Evolutionary conservation across 2,329 filamentous ascomycete genomes (phyloP).

Genomic region (Dothideomycetes sp.): DNA sequence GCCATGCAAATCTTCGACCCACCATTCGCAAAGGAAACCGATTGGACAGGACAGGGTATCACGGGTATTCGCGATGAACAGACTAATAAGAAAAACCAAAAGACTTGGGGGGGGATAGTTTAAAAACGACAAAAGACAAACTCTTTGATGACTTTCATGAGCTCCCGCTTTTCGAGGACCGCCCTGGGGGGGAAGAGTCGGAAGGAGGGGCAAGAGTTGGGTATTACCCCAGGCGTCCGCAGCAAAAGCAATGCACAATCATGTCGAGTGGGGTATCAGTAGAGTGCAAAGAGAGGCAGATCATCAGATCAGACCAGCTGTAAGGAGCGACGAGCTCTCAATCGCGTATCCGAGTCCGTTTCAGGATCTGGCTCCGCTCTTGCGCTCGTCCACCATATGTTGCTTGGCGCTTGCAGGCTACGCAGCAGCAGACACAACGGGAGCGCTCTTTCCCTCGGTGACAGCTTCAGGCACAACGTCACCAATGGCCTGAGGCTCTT

Average conservation of each 20-base stretch:
- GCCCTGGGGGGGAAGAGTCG: no score
- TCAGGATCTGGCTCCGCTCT: slow-evolving; percentile 3
- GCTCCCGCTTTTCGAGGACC: no score
- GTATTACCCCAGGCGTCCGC: slow-evolving; percentile 10
- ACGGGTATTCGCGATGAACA: slow-evolving; percentile 12
- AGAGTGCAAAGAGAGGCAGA: slow-evolving; percentile 2
- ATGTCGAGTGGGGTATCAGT: slow-evolving; percentile 9
- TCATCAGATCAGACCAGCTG: slow-evolving; percentile 11
- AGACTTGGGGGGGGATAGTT: slow-evolving; percentile 8
- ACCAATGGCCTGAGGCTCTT: slow-evolving; percentile 13
- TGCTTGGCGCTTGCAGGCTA: slow-evolving; percentile 12
- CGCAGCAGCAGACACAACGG: slow-evolving; percentile 21
- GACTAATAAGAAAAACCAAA: slow-evolving; percentile 2
- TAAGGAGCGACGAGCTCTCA: slow-evolving; percentile 10
- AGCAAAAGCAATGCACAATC: slow-evolving; percentile 6
- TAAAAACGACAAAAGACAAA: slow-evolving; percentile 9
- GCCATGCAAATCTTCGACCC: neutral
- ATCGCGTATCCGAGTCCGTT: slow-evolving; percentile 4
- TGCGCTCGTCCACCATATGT: slow-evolving; percentile 11
- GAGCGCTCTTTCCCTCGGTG: slow-evolving; percentile 13
- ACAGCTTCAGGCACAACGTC: slow-evolving; percentile 18
- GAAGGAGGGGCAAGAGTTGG: slow-evolving; percentile 13
- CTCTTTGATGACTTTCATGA: neutral
- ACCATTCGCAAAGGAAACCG: neutral
- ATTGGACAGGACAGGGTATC: slow-evolving; percentile 9